Evolutionary conservation across 352 stramenopile genomes (phyloP), one percentile per base, ranked within the genome.

Genomic region (Globisporangium cederbergense): DNA sequence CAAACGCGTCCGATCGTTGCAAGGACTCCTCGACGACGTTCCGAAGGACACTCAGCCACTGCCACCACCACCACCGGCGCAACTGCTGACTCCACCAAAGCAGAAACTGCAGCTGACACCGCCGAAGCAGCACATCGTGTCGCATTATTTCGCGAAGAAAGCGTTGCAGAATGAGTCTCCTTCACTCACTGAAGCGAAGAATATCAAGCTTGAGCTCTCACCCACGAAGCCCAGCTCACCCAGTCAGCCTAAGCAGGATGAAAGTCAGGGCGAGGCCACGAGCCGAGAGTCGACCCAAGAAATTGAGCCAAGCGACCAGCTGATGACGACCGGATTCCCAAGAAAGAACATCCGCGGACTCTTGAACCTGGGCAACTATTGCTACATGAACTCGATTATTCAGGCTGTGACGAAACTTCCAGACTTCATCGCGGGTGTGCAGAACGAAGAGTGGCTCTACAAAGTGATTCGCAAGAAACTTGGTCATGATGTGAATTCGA

Each of bases 371-470:
- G 96, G 96, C 58, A 94, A 96, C 64, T 94, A 89, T 61, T 96
- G 88, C 72, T 96, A 96, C 67, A 95, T 99, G 80, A 99, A 99
- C 71, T 88, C 89, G 13, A 98, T 98, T 25, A 64, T 98, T 10
- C 88, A 96, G 56, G 79, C 88, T 2, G 64, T 96, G 14, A 76
- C 86, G 14, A 74, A 76, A n/a, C 57, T 96, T 38, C 82, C 84
- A 25, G 83, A 78, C 6, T 96, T 96, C 58, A 65, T 81, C 11
- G 60, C 64, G 7, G 68, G 68, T 54, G 45, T 90, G 16, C 69
- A 81, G 59, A 72, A 85, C 11, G 74, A 88, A 49, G 82, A 89
- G 9, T 85, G 77, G 56, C 32, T 92, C 16, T 28, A 91, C 14
- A 72, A 69, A 28, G 71, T 90, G 11, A 86, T 94, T 25, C 74